These are phyloP conservation scores for Mollisia scopiformis DNA, from an alignment of 2,329 filamentous ascomycete species.

Conservation along the genomic window DNA sequence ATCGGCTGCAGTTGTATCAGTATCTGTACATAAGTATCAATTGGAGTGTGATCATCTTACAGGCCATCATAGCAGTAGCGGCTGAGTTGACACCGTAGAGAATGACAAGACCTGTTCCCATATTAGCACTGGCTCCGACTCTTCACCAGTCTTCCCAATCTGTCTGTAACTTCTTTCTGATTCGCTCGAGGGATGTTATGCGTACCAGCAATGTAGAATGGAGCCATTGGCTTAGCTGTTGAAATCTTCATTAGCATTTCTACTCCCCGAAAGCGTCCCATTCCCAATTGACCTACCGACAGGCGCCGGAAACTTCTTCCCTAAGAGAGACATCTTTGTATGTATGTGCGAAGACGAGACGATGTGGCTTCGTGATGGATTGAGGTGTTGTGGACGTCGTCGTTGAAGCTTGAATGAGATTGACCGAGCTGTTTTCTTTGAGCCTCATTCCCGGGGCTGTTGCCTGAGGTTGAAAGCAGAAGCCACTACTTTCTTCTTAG, in stretches of 20 bases:
- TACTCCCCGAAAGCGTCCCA: conserved; percentile 12
- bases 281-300: conserved; percentile 66
- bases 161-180: background rate
- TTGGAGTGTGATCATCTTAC: conserved; percentile 60
- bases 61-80: conserved; percentile 74
- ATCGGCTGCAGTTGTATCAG: conserved; percentile 61
- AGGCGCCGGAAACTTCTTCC: conserved; percentile 82
- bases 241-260: conserved; percentile 27
- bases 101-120: conserved; percentile 72
- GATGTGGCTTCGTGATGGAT: conserved; percentile 14
- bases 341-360: conserved; percentile 41
- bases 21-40: background rate
- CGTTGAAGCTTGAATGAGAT: conserved; percentile 15
- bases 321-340: conserved; percentile 75
- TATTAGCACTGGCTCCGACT: conserved; percentile 20
- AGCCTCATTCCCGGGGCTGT: too few species aligned
- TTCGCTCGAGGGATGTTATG: conserved; percentile 25
- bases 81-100: conserved; percentile 89
- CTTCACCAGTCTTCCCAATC: background rate
- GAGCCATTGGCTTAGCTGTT: conserved; percentile 85
- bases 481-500: too few species aligned
- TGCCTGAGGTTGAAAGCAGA: too few species aligned
- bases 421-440: conserved; percentile 20
- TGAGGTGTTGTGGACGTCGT: conserved; percentile 16
- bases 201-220: conserved; percentile 95